Percentiles rank a stretch among this genome's conserved stretches.
These are phyloP conservation scores for Rhizopogon salebrosus DNA, from an alignment of 768 basidiomycete genomes.

Conservation along the genomic window DNA sequence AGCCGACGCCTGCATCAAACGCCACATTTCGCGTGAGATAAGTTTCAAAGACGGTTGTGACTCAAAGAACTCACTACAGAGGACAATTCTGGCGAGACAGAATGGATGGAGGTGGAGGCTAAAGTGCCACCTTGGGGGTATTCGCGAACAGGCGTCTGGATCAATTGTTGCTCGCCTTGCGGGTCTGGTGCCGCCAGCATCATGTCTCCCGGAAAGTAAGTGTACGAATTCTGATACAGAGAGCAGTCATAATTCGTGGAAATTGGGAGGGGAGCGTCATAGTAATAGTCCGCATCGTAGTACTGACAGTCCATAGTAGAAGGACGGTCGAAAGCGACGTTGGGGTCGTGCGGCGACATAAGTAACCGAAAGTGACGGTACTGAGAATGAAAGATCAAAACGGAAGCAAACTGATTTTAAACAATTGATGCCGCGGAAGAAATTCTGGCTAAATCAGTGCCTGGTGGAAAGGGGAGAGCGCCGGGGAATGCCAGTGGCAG, in stretches of 20 bases:
- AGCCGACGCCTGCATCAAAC: neutral
- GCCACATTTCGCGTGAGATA: neutral
- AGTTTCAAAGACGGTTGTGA: neutral
- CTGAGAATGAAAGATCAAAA: conserved; percentile 9
- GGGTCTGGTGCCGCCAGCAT: conserved; percentile 20
- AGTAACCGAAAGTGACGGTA: conserved; percentile 5
- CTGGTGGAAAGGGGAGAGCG: neutral
- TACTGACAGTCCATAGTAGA: conserved; percentile 5
- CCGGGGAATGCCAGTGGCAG: neutral
- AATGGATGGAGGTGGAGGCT: conserved; percentile 9
- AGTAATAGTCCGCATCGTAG: conserved; percentile 17
- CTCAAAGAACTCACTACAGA: conserved; percentile 11
- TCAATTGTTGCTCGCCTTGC: conserved; percentile 17
- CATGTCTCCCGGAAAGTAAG: conserved; percentile 25
- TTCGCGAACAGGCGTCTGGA: conserved; percentile 19
- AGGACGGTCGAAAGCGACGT: conserved; percentile 13
- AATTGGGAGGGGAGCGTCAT: conserved; percentile 13
- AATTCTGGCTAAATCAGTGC: conserved; percentile 1
- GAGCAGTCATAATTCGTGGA: conserved; percentile 9
- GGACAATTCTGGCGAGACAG: neutral
- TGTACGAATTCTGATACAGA: conserved; percentile 12
- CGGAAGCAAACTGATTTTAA: conserved; percentile 17
- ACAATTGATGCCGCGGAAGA: conserved; percentile 4
- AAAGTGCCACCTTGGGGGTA: conserved; percentile 13
- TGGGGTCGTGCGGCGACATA: conserved; percentile 23